Percentiles rank a stretch among this genome's conserved stretches.
Evolutionary conservation across 208 protist species (phyloP).

Genomic region (Leishmania aethiopica): DNA sequence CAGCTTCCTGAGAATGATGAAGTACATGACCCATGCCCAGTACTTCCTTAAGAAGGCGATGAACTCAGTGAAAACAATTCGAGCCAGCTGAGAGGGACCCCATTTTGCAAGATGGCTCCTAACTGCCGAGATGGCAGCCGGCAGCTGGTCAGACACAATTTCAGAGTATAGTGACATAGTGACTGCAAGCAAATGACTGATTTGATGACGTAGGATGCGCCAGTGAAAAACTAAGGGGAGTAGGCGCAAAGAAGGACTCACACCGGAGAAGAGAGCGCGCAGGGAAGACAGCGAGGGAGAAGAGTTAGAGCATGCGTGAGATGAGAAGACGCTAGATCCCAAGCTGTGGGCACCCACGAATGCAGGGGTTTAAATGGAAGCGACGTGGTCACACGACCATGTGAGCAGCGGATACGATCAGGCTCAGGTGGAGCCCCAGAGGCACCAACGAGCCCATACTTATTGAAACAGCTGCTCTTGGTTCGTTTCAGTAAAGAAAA

Average conservation of each 20-base stretch:
- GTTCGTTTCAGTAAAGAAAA: neutral
- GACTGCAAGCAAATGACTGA: neutral
- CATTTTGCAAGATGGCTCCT: constrained; percentile 13
- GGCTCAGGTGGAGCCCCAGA: neutral
- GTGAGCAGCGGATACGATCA: neutral
- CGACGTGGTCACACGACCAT: neutral
- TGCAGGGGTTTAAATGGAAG: neutral
- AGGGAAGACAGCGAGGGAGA: neutral
- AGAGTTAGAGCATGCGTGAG: neutral
- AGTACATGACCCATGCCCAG: constrained; percentile 42
- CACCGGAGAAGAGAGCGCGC: neutral
- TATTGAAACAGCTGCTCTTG: neutral
- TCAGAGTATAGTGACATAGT: constrained; percentile 35
- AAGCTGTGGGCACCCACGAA: neutral
- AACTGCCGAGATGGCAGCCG: constrained; percentile 25
- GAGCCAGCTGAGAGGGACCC: constrained; percentile 18
- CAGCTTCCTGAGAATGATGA: constrained; percentile 40
- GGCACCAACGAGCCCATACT: neutral
- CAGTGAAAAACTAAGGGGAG: neutral
- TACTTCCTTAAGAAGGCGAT: constrained; percentile 34
- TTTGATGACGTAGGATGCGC: neutral
- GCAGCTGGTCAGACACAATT: constrained; percentile 41
- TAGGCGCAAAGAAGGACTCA: neutral
- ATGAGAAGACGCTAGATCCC: neutral
- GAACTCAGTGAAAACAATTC: constrained; percentile 23